Conservation (phyloP, 495 filamentous ascomycete genomes). For the Podospora conica region DNA sequence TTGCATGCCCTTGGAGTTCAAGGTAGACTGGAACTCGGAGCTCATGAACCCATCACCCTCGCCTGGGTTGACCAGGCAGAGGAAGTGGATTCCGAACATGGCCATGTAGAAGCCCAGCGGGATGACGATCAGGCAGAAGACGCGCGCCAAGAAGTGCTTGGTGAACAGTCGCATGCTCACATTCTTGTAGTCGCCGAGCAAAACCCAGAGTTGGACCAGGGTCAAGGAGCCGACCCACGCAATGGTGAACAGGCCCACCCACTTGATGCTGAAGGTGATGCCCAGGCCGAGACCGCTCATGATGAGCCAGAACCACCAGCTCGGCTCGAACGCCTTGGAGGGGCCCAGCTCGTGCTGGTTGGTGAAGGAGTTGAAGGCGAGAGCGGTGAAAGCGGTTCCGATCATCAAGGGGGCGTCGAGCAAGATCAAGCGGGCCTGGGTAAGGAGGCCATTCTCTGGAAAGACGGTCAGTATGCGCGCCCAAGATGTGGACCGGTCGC, state of each 20-base stretch:
- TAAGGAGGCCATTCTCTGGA: slow-evolving; percentile 87
- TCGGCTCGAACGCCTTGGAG: slow-evolving; percentile 70
- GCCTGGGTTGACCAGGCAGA: slow-evolving; percentile 86
- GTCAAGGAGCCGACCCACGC: slow-evolving; percentile 96
- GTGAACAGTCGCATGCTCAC: slow-evolving; percentile 82
- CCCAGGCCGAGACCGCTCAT: slow-evolving; percentile 83
- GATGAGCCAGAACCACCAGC: slow-evolving; percentile 97
- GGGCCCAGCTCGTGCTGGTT: slow-evolving; percentile 96
- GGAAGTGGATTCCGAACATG: slow-evolving; percentile 95
- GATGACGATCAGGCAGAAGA: slow-evolving; percentile 89
- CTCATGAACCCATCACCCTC: slow-evolving; percentile 99
- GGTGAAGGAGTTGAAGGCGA: slow-evolving; percentile 87
- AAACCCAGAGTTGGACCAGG: slow-evolving; percentile 83
- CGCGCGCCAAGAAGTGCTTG: slow-evolving; percentile 88
- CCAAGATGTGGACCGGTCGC: background rate
- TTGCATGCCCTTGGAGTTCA: slow-evolving; percentile 94
- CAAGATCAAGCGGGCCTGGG: slow-evolving; percentile 90
- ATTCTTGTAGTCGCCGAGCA: slow-evolving; percentile 80
- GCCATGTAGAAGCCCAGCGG: slow-evolving; percentile 85
- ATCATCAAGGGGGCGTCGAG: slow-evolving; percentile 93
- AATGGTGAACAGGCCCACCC: slow-evolving; percentile 98
- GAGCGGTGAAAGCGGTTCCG: slow-evolving; percentile 84
- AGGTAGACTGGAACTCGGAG: slow-evolving; percentile 94
- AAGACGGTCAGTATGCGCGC: background rate
- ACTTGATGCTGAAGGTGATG: slow-evolving; percentile 93